Evolutionary conservation across 164 flowering plant genomes (phyloP).

Genomic region (Nymphaea colorata): DNA sequence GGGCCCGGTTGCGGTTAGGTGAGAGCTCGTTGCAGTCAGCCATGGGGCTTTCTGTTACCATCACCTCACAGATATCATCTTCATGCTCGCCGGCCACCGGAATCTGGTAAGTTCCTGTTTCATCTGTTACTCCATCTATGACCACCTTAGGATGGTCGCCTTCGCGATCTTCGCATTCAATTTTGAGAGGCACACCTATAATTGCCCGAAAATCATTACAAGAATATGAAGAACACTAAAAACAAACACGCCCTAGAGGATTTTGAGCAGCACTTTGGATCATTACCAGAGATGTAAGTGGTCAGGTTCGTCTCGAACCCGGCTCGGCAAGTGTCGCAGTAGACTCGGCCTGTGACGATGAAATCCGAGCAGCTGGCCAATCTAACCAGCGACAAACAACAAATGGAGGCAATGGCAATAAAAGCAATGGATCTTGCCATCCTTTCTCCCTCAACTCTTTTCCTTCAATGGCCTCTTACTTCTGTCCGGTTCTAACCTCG

Average conservation of each 20-base stretch:
- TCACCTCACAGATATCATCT: constrained; percentile 52
- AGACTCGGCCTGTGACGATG: constrained; percentile 5
- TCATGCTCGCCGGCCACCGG: constrained; percentile 38
- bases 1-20: constrained; percentile 13
- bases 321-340: constrained; percentile 8
- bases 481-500: not conserved
- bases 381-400: not conserved
- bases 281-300: constrained; percentile 5
- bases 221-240: not conserved
- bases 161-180: constrained; percentile 39
- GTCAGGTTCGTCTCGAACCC: constrained; percentile 7
- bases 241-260: not conserved
- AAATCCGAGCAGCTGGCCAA: not conserved
- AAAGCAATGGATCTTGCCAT: not conserved
- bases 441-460: not conserved
- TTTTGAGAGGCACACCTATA: constrained; percentile 2
- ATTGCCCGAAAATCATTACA: not conserved
- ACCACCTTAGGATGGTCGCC: constrained; percentile 17
- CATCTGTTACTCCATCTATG: constrained; percentile 27
- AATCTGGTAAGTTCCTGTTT: constrained; percentile 20
- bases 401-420: not conserved
- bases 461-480: not conserved
- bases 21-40: constrained; percentile 24
- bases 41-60: constrained; percentile 21
- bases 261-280: not conserved